Evolutionary conservation across 192 early-diverging fungal genomes (phyloP).

Genomic region (Gigaspora rosea): DNA sequence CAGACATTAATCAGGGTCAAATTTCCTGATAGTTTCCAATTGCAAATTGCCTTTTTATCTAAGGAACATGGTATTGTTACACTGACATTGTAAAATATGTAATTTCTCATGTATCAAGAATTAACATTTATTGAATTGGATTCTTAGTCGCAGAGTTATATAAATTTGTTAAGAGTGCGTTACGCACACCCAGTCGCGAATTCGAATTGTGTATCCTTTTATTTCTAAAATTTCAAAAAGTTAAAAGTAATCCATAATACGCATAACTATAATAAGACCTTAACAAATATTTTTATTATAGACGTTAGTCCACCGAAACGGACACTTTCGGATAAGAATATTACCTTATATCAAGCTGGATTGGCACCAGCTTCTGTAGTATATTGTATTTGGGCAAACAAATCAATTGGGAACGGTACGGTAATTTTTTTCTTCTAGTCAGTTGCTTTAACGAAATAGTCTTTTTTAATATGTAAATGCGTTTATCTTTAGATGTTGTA

Average conservation of each 20-base stretch:
- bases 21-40: slow-evolving; percentile 73
- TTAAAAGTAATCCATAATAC: background rate
- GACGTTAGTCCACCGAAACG: slow-evolving; percentile 54
- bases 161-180: slow-evolving; percentile 36
- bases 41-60: slow-evolving; percentile 78
- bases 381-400: slow-evolving; percentile 51
- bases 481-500: background rate
- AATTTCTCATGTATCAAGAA: background rate
- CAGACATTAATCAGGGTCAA: slow-evolving; percentile 74
- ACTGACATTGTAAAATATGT: slow-evolving; percentile 7
- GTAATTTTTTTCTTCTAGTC: background rate
- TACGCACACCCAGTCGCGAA: slow-evolving; percentile 40
- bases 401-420: background rate
- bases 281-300: slow-evolving; percentile 14
- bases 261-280: too few relatives aligned
- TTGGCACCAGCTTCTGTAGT: slow-evolving; percentile 59
- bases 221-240: background rate
- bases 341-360: slow-evolving; percentile 52
- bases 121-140: background rate
- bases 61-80: slow-evolving; percentile 54
- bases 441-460: background rate
- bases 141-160: slow-evolving; percentile 40
- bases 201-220: slow-evolving; percentile 40
- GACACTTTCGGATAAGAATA: slow-evolving; percentile 44
- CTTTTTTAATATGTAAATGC: background rate